These are phyloP conservation scores for Penicillium sp. DNA, from an alignment of 2,329 filamentous ascomycete species.

Conservation along the genomic window DNA sequence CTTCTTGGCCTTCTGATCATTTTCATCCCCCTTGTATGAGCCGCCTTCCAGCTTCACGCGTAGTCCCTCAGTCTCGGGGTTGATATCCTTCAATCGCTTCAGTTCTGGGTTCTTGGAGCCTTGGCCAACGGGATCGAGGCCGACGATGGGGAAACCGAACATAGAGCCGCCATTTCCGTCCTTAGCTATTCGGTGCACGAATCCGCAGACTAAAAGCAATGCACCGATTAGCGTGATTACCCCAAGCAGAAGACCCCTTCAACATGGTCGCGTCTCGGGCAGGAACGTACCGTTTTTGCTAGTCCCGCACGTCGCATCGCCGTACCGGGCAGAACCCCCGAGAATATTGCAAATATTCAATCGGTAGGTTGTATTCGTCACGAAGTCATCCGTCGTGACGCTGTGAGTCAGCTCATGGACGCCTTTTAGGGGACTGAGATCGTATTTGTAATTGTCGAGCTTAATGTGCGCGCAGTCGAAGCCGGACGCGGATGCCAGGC, in stretches of 20 bases:
- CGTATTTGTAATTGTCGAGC: conserved; percentile 40
- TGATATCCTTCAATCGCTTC: conserved; percentile 65
- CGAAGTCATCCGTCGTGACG: conserved; percentile 27
- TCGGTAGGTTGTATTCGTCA: conserved; percentile 40
- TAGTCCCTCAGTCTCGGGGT: conserved; percentile 70
- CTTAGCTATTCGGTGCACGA: conserved; percentile 57
- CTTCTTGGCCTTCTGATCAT: conserved; percentile 58
- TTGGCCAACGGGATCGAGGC: conserved; percentile 60
- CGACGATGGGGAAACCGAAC: conserved; percentile 71
- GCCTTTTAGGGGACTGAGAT: conserved; percentile 40
- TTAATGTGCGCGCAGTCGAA: conserved; percentile 43
- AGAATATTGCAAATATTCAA: conserved; percentile 39
- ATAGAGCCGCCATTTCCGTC: conserved; percentile 52
- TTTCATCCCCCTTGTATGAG: conserved; percentile 51
- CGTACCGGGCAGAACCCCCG: conserved; percentile 28
- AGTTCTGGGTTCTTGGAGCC: conserved; percentile 59
- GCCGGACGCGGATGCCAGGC: conserved; percentile 31
- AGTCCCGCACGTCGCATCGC: conserved; percentile 31
- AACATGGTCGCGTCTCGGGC: not conserved
- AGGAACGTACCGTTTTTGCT: conserved; percentile 37
- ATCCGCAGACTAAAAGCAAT: conserved; percentile 65
- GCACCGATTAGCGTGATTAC: not conserved
- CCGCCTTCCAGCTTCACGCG: conserved; percentile 66
- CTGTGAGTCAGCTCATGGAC: conserved; percentile 39
- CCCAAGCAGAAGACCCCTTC: not conserved